Percentiles rank a stretch among this genome's conserved stretches.
Evolutionary conservation across 2,329 filamentous ascomycete genomes (phyloP).

Genomic region (Incumbomyces lentus): DNA sequence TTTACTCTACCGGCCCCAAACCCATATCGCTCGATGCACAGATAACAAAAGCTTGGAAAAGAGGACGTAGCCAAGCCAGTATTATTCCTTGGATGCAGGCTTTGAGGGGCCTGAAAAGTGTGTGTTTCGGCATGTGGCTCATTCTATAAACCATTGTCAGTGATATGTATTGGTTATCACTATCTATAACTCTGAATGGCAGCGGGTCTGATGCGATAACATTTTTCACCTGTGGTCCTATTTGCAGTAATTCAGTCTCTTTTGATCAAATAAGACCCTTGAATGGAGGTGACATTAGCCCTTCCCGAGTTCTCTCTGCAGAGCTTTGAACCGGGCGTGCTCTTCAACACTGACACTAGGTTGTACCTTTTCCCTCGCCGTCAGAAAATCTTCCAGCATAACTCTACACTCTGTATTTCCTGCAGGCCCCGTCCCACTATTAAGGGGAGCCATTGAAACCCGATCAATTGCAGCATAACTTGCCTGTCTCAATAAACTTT

Average conservation of each 20-base stretch:
- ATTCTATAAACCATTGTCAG: not conserved
- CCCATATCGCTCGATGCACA: not conserved
- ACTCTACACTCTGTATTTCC: constrained; percentile 15
- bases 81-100: constrained; percentile 4
- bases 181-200: not conserved
- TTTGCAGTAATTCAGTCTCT: too few relatives aligned
- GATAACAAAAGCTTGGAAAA: constrained; percentile 3
- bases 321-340: constrained; percentile 45
- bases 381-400: constrained; percentile 14
- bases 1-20: not conserved
- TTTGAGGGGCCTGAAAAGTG: not conserved
- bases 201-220: too few relatives aligned
- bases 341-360: constrained; percentile 42
- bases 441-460: constrained; percentile 20
- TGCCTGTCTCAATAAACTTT: constrained; percentile 48
- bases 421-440: constrained; percentile 36
- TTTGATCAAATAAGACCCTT: too few relatives aligned
- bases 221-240: too few relatives aligned
- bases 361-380: constrained; percentile 14
- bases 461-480: constrained; percentile 45
- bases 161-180: not conserved
- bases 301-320: constrained; percentile 41
- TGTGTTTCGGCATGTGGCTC: not conserved
- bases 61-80: not conserved
- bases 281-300: not conserved